These are phyloP conservation scores for Capsella bursapastoris DNA, from an alignment of 345 rosid genomes.

Conservation along the genomic window DNA sequence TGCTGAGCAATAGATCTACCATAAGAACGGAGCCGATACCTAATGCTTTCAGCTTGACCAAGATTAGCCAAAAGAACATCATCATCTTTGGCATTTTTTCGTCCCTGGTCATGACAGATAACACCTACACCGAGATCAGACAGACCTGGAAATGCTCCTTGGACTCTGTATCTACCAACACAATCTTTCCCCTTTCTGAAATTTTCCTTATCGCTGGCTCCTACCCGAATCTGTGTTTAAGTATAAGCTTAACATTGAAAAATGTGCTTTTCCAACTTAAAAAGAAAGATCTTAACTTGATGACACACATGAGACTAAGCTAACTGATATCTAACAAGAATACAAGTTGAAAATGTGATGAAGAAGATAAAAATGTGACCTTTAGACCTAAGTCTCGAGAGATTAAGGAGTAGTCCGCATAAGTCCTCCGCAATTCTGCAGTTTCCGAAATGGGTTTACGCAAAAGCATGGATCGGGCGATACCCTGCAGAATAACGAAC, in stretches of 20 bases:
- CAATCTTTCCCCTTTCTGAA: constrained; percentile 58
- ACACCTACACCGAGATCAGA: constrained; percentile 71
- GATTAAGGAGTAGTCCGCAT: constrained; percentile 23
- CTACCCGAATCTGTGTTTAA: constrained; percentile 56
- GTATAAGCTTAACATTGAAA: constrained; percentile 2
- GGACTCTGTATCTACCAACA: constrained; percentile 66
- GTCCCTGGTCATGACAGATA: constrained; percentile 35
- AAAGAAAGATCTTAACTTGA: neutral
- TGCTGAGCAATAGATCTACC: constrained; percentile 65
- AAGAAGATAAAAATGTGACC: constrained; percentile 23
- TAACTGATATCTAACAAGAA: neutral
- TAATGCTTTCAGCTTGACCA: constrained; percentile 76
- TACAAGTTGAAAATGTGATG: constrained; percentile 14
- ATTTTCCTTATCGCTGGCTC: constrained; percentile 66
- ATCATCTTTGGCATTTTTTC: constrained; percentile 50
- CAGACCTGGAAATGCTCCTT: constrained; percentile 61
- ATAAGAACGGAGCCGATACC: constrained; percentile 64
- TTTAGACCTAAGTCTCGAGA: constrained; percentile 43
- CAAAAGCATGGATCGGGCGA: constrained; percentile 33
- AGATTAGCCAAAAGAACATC: constrained; percentile 56
- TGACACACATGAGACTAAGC: neutral
- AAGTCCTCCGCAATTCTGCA: constrained; percentile 1
- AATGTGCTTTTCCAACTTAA: neutral
- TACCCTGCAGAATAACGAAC: constrained; percentile 21
- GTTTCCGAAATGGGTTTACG: constrained; percentile 39